Evolutionary conservation across 2,329 filamentous ascomycete species (phyloP).

Genomic region (Herpotrichia juniperi): DNA sequence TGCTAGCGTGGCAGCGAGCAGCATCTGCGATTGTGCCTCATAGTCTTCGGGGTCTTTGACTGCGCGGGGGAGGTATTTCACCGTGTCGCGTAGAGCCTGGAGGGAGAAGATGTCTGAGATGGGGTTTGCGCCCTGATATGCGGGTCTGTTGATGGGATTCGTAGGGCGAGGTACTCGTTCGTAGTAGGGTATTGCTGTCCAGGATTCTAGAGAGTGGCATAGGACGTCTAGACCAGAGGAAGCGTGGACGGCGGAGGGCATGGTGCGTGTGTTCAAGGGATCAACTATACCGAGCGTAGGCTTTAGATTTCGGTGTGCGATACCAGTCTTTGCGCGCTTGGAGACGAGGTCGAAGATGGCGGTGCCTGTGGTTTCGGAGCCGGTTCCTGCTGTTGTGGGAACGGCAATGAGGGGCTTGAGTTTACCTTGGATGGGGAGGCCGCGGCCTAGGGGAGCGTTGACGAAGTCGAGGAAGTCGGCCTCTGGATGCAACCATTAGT

Average conservation of each 20-base stretch:
- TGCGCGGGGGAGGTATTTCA: slow-evolving; percentile 90
- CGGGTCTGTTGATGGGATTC: slow-evolving; percentile 89
- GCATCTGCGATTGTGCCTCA: slow-evolving; percentile 94
- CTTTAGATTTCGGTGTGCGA: slow-evolving; percentile 94
- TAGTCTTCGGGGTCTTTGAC: slow-evolving; percentile 87
- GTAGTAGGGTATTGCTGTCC: slow-evolving; percentile 95
- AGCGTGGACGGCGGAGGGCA: slow-evolving; percentile 93
- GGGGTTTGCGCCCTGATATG: slow-evolving; percentile 96
- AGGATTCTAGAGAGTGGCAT: slow-evolving; percentile 93
- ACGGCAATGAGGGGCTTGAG: slow-evolving; percentile 81
- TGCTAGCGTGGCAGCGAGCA: slow-evolving; percentile 90
- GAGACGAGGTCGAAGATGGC: slow-evolving; percentile 96
- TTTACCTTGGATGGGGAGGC: slow-evolving; percentile 72
- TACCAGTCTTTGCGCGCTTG: slow-evolving; percentile 91
- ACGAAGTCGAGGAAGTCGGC: slow-evolving; percentile 97
- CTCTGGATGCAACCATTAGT: slow-evolving; percentile 52
- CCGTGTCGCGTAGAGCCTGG: slow-evolving; percentile 78
- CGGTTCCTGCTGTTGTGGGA: slow-evolving; percentile 84
- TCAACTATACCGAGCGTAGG: slow-evolving; percentile 89
- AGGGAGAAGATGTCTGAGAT: slow-evolving; percentile 98
- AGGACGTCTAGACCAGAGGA: slow-evolving; percentile 92
- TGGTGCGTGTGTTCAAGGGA: slow-evolving; percentile 89
- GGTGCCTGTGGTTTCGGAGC: slow-evolving; percentile 94
- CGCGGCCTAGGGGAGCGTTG: slow-evolving; percentile 90
- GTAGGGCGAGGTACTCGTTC: slow-evolving; percentile 82